Conservation (phyloP, 2,329 filamentous ascomycete genomes). For the Monosporascus sp. region DNA sequence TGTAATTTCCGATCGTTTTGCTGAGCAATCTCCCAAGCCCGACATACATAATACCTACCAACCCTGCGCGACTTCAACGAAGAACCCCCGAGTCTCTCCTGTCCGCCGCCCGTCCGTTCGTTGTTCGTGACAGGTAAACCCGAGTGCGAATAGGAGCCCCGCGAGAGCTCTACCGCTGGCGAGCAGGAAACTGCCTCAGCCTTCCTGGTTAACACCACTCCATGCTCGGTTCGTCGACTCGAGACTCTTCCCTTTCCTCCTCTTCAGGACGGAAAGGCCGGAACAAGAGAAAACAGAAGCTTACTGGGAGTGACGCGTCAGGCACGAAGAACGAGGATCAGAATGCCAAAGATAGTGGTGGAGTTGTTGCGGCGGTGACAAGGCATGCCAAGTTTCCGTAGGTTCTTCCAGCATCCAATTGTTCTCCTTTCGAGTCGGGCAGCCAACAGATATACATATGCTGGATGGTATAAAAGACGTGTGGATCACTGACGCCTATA, state of each 20-base stretch:
- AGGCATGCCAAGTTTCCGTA: slow-evolving; percentile 30
- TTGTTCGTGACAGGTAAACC: neutral
- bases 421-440: no score
- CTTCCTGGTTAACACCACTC: slow-evolving; percentile 21
- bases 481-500: slow-evolving; percentile 9
- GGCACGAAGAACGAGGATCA: slow-evolving; percentile 31
- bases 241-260: slow-evolving; percentile 26
- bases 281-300: slow-evolving; percentile 25
- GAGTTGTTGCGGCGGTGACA: slow-evolving; percentile 31
- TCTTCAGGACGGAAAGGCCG: slow-evolving; percentile 20
- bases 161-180: slow-evolving; percentile 27
- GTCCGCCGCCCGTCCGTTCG: neutral
- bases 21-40: neutral
- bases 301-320: slow-evolving; percentile 24
- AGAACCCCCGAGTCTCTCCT: neutral
- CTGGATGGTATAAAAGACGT: neutral
- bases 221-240: slow-evolving; percentile 32
- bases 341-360: slow-evolving; percentile 29
- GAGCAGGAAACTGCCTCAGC: slow-evolving; percentile 29
- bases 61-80: neutral
- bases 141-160: neutral
- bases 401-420: slow-evolving; percentile 5
- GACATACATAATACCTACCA: neutral
- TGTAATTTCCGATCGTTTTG: neutral
- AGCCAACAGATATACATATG: neutral